Base-by-base conservation (phyloP, 2,329 filamentous ascomycete genomes). In the Penicillium sp. region DNA sequence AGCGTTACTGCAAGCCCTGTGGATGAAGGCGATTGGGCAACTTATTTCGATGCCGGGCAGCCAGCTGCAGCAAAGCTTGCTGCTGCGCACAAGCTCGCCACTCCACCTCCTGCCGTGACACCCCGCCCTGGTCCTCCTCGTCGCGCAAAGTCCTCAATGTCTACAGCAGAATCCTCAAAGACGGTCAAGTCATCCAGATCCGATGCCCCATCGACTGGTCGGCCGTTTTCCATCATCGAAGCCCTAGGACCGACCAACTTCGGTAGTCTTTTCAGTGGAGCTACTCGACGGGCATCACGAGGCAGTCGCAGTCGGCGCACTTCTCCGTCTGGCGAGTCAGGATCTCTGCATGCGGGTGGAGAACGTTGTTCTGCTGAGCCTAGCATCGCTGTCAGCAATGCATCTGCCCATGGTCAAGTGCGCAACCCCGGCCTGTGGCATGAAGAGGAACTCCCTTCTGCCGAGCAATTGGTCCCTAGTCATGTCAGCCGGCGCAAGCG, bases 1-100 rank as follows among this genome's bases (percentile, higher is more conserved):
- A 92, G 89, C 69, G 82, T 89, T 47, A 86, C 84, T 35, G 88
- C 84, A 18, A 89, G 86, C 66, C 89, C 89, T 1, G 84, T 87
- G 14, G 61, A 67, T 34, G 64, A 68, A n/a, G 63, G 69, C 13
- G 64, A 68, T 13, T 67, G 66, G 43, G 56, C 63, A 11, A 72
- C 70, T 16, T 79, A 79, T 57, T 79, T 78, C 55, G 65, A 62
- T 52, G 24, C 42, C 9, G 22, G 29, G n/a, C 45, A 60, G 50
- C 24, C 59, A 49, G 20, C 52, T 44, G 55, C 56, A 42, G 22
- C 43, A 58, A 66, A 65, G 16, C 52, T 31, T 20, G 24, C 53
- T 35, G 34, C 50, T 20, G 26, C 50, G 16, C 16, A 31, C 10
- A 50, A 54, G 45, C 10, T 38, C 24, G 20, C 52, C 13, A 57